Evolutionary conservation across 1,284 basidiomycete species (phyloP), one percentile per base, ranked within the genome.

Genomic region (Golubevia sp.): DNA sequence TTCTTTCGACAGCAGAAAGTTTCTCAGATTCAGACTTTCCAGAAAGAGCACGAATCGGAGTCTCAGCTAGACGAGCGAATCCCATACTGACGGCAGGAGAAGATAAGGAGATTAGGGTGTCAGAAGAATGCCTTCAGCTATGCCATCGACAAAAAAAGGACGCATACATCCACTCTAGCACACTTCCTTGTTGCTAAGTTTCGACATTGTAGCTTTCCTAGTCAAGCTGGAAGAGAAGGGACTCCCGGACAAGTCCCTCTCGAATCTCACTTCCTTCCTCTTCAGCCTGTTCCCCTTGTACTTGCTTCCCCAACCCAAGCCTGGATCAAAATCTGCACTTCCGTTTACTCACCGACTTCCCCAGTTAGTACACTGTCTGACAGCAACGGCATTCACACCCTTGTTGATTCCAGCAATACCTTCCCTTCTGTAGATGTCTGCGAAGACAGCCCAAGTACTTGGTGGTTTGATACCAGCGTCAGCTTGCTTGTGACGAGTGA

Each of bases 321-420:
- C n/a, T 48, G 26, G 52, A 34, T 23, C 27, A 27, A 60, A 23
- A 13, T 27, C 7, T 20, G n/a, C n/a, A n/a, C n/a, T 25, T 67
- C 15, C 68, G 11, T 63, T 27, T 11, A 85, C 89, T 68, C 71
- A 93, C 91, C 95, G 91, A 70, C 93, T 95, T 70, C 97, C 97
- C 97, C 97, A 99, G 87, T 99, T 99, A 57, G 97, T 99, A 84
- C 93, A 95, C 85, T 98, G 96, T 58, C 96, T 90, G 55, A 98
- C 70, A 3, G 80, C 97, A 56, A 99, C 97, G 24, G 97, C 97
- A 79, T 99, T 98, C 67, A 99, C 97, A 85, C 97, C 97, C 87
- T 98, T 99, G 89, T 99, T 99, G 81, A 99, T 95, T 63, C 97
- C 97, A 59, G 89, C 89, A 83, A 99, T 88, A 83, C 97, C 97